A percentile compares a stretch with the other conserved stretches of the same genome.
Evolutionary conservation across 306 rosid species (phyloP).

Genomic region (Quercus glauca): DNA sequence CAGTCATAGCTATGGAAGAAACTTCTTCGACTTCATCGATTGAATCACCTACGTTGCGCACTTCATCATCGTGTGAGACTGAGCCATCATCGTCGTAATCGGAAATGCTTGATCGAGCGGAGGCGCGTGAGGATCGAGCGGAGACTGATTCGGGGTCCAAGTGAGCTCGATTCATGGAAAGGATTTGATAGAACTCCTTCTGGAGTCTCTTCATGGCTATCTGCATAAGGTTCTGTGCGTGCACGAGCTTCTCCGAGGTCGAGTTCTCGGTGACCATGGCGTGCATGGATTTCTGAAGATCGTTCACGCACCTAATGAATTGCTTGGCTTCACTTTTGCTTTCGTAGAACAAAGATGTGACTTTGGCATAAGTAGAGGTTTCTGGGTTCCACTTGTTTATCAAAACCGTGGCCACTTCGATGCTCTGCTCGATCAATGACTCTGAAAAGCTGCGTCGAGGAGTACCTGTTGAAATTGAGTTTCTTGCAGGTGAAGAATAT

Average conservation of each 20-base stretch:
- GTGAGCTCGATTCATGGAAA: conserved; percentile 58
- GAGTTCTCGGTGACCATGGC: conserved; percentile 35
- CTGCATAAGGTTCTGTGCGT: conserved; percentile 57
- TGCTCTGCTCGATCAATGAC: conserved; percentile 19
- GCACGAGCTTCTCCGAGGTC: conserved; percentile 40
- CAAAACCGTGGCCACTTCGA: conserved; percentile 41
- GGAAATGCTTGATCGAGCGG: conserved; percentile 47
- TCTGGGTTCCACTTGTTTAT: conserved; percentile 70
- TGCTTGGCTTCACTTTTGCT: conserved; percentile 50
- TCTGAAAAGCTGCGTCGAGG: conserved; percentile 30
- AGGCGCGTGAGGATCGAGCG: conserved; percentile 44
- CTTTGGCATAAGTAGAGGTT: conserved; percentile 44
- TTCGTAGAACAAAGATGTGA: conserved; percentile 69
- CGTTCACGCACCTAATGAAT: conserved; percentile 45
- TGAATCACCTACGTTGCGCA: conserved; percentile 28
- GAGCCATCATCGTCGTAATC: conserved; percentile 41
- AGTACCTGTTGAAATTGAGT: conserved; percentile 24
- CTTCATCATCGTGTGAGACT: conserved; percentile 34
- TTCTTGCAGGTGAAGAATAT: conserved; percentile 23
- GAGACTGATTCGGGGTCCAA: conserved; percentile 56
- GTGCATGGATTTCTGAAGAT: conserved; percentile 70
- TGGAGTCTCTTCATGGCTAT: conserved; percentile 69
- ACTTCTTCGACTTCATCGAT: conserved; percentile 54
- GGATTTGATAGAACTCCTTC: conserved; percentile 69
- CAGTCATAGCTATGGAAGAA: conserved; percentile 49